Percentiles rank a stretch among this genome's conserved stretches.
These are phyloP conservation scores for Diaporthe aspalathi DNA, from an alignment of 2,329 filamentous ascomycete genomes.

Conservation along the genomic window DNA sequence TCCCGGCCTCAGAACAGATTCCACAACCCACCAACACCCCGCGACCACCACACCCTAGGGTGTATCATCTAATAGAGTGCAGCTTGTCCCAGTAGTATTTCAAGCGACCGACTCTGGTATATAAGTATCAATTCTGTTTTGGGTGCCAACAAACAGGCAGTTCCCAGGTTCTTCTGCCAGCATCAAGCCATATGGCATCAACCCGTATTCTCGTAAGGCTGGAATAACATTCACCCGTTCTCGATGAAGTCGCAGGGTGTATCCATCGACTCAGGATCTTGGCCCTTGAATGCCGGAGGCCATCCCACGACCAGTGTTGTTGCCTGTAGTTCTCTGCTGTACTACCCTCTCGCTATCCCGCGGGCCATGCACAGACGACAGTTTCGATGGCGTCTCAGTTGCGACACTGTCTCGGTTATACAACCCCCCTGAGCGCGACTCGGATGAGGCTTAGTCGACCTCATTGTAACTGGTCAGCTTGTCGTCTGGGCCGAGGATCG, in stretches of 20 bases:
- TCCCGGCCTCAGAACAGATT: slow-evolving; percentile 15
- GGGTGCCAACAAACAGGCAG: not conserved
- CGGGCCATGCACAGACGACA: too few relatives aligned
- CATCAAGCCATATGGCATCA: slow-evolving; percentile 27
- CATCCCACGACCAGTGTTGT: not conserved
- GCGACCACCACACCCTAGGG: slow-evolving; percentile 7
- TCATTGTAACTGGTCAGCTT: slow-evolving; percentile 22
- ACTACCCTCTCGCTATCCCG: not conserved
- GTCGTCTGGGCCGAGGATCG: not conserved
- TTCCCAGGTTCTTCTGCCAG: not conserved
- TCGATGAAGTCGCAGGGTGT: not conserved
- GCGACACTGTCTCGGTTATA: not conserved
- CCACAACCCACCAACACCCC: too few relatives aligned
- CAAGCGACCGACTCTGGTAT: slow-evolving; percentile 37
- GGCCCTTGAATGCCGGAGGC: not conserved
- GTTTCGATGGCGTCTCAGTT: not conserved
- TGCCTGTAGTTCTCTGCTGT: not conserved
- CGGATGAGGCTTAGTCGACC: slow-evolving; percentile 3
- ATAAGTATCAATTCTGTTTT: slow-evolving; percentile 29
- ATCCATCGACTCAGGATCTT: not conserved
- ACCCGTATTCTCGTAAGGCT: not conserved
- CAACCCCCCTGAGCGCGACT: not conserved
- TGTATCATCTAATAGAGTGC: slow-evolving; percentile 28
- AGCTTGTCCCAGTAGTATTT: slow-evolving; percentile 20
- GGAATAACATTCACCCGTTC: not conserved